phyloP scores from a whole-genome alignment of 106 monocot genomes.

The Acanthochlamys bracteata region DNA sequence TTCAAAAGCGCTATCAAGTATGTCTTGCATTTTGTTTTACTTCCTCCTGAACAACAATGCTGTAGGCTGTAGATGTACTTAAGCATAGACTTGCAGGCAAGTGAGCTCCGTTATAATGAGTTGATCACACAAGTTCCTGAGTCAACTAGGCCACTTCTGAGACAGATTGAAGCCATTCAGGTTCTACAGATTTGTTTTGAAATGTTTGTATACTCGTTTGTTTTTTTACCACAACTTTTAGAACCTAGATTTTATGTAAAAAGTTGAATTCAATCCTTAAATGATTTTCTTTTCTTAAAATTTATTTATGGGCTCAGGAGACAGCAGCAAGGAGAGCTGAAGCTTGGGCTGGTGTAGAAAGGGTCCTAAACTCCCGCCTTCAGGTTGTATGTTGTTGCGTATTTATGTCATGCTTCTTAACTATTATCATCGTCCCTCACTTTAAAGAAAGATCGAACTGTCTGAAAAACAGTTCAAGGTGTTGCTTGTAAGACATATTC shows the following conservation, averaged over 20 bases:
- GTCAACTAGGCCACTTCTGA: slow-evolving; percentile 85
- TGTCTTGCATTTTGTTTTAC: slow-evolving; percentile 9
- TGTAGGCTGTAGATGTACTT: not conserved
- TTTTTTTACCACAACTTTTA: not conserved
- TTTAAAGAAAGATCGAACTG: not conserved
- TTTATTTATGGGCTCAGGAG: too few species aligned
- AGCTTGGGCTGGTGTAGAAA: slow-evolving; percentile 95
- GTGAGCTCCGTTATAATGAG: slow-evolving; percentile 93
- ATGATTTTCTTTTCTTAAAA: not conserved
- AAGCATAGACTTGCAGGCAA: slow-evolving; percentile 49
- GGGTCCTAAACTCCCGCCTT: slow-evolving; percentile 70
- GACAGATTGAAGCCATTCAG: slow-evolving; percentile 99
- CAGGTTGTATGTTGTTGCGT: slow-evolving; percentile 42
- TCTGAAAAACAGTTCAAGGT: too few species aligned
- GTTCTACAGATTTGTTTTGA: slow-evolving; percentile 17
- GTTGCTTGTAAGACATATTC: too few species aligned
- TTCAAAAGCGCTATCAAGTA: slow-evolving; percentile 95
- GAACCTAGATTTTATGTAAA: not conserved
- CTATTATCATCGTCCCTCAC: too few species aligned
- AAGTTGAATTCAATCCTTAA: too few species aligned
- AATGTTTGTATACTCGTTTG: not conserved
- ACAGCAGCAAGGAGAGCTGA: slow-evolving; percentile 73
- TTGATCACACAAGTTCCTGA: slow-evolving; percentile 91
- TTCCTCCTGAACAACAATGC: not conserved
- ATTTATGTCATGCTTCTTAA: too few species aligned